Base-by-base conservation (phyloP, 495 filamentous ascomycete species). In the Penicillium angulare region DNA sequence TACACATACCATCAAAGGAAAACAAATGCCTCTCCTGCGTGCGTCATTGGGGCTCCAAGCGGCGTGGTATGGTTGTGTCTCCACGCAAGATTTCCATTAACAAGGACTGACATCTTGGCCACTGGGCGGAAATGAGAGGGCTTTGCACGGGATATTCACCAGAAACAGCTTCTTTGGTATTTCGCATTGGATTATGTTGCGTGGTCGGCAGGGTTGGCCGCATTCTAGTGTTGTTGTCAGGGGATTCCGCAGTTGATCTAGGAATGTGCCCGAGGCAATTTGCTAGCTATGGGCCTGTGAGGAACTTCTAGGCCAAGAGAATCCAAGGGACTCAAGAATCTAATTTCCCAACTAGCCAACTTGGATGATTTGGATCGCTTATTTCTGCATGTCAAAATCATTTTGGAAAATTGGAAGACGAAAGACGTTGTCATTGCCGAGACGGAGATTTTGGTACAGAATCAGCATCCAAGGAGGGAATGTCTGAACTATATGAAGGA, bases 221-320 rank as follows among this genome's bases (percentile, higher is more conserved):
- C 62, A 65, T 65, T 65, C 62, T 56, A 24, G 17, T 15, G 5
- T 38, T 24, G 59, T 65, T 65, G 62, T 60, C 62, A 60, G 49
- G 62, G 62, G 36, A 15, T 34, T 17, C n/a, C 9, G 42, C 12
- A 16, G 53, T 5, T 47, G 53, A 46, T 49, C 53, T 13, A 17
- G 51, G 62, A 65, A 65, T 65, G 59, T 41, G 27, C 27, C n/a
- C n/a, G n/a, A n/a, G n/a, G n/a, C n/a, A n/a, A n/a, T n/a, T n/a
- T n/a, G n/a, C n/a, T n/a, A n/a, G n/a, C n/a, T n/a, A n/a, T n/a
- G n/a, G n/a, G n/a, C n/a, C n/a, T n/a, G n/a, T n/a, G n/a, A n/a
- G n/a, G n/a, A n/a, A n/a, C n/a, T n/a, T 44, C 41, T 44, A 31
- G 41, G 41, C 24, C 41, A 44, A 20, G 15, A 16, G 0, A 16